These are phyloP conservation scores for Elasticomyces elasticus DNA, from an alignment of 495 filamentous ascomycete species.

Conservation along the genomic window DNA sequence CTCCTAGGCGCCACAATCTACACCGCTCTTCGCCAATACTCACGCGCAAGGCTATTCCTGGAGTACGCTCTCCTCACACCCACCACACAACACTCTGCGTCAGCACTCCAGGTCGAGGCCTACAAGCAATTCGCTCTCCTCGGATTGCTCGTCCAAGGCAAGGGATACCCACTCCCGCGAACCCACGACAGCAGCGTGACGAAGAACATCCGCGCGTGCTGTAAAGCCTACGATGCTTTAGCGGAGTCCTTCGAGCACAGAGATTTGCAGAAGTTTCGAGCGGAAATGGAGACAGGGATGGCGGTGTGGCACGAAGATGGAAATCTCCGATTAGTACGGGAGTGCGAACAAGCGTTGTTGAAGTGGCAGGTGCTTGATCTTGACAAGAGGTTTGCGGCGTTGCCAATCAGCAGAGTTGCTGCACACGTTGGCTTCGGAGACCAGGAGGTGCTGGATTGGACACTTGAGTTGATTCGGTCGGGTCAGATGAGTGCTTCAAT, in stretches of 20 bases:
- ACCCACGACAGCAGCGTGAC: conserved; percentile 39
- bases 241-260: conserved; percentile 56
- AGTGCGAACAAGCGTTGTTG: conserved; percentile 41
- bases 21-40: conserved; percentile 61
- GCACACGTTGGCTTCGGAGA: conserved; percentile 18
- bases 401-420: conserved; percentile 28
- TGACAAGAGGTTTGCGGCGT: conserved; percentile 28
- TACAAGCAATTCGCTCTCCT: conserved; percentile 93
- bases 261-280: conserved; percentile 44
- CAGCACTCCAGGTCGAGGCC: conserved; percentile 74
- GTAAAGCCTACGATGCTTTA: conserved; percentile 61
- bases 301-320: conserved; percentile 49
- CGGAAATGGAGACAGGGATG: conserved; percentile 47
- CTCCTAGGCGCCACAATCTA: conserved; percentile 69
- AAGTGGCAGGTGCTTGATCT: conserved; percentile 36
- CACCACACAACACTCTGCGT: conserved; percentile 43
- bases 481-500: conserved; percentile 27
- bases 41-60: conserved; percentile 59
- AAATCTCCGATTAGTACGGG: conserved; percentile 46
- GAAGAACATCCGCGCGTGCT: conserved; percentile 48
- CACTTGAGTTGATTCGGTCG: conserved; percentile 22
- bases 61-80: conserved; percentile 60
- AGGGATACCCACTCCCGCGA: conserved; percentile 42
- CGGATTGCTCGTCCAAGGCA: conserved; percentile 60
- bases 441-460: conserved; percentile 20